Conservation (phyloP, 2,329 filamentous ascomycete species). For the Fusarium mundagurra region DNA sequence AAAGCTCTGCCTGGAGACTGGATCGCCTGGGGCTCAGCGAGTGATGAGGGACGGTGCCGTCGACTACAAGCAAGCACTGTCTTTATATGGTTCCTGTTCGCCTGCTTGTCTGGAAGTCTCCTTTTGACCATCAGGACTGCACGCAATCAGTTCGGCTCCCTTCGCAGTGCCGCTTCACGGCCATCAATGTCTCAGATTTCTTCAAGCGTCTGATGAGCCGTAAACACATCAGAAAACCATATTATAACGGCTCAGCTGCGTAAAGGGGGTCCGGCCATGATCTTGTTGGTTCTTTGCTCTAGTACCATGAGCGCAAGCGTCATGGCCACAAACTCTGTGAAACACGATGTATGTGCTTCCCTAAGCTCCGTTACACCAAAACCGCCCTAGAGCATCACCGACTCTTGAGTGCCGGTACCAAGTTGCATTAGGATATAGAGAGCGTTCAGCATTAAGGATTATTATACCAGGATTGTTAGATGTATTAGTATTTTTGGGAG, state of each 20-base stretch:
- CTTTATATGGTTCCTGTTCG: slow-evolving; percentile 84
- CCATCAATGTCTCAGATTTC: slow-evolving; percentile 67
- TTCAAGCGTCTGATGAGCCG: slow-evolving; percentile 52
- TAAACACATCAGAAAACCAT: not conserved
- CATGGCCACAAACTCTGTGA: not conserved
- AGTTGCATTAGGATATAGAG: slow-evolving; percentile 8
- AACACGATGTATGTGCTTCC: not conserved
- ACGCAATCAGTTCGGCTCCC: slow-evolving; percentile 57
- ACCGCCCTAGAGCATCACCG: not conserved
- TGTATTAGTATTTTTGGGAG: slow-evolving; percentile 19
- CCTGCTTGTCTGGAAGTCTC: slow-evolving; percentile 65
- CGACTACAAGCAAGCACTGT: slow-evolving; percentile 78
- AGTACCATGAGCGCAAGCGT: not conserved
- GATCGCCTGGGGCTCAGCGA: slow-evolving; percentile 70
- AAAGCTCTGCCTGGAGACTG: slow-evolving; percentile 54
- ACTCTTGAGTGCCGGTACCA: slow-evolving; percentile 12
- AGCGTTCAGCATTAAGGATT: slow-evolving; percentile 2
- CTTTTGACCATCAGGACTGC: slow-evolving; percentile 65
- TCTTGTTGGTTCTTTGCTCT: not conserved
- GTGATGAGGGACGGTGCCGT: slow-evolving; percentile 73
- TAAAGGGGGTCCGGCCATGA: not conserved
- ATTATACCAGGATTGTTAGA: slow-evolving; percentile 10
- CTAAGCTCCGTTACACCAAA: not conserved
- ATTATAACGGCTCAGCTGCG: not conserved
- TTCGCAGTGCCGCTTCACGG: slow-evolving; percentile 50